phyloP scores from a whole-genome alignment of 176 grass and related monocot genomes.

The Hordeum marinum region DNA sequence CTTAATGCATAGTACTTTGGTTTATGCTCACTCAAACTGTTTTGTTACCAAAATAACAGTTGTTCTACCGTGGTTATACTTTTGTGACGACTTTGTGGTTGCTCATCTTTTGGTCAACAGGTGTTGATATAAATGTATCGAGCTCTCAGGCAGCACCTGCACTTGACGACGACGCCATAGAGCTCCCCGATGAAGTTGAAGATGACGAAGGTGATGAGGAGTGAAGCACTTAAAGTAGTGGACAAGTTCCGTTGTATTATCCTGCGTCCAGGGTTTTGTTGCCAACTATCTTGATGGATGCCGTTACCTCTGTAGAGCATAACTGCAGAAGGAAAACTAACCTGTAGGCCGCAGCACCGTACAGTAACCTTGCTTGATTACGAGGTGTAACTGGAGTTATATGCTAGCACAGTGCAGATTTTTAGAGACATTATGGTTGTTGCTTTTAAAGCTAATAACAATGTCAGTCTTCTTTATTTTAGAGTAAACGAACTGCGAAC shows the following conservation, averaged over 20 bases:
- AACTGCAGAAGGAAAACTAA: slow-evolving; percentile 6
- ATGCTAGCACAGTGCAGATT: not conserved
- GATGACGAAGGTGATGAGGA: slow-evolving; percentile 34
- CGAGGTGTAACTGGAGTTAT: not conserved
- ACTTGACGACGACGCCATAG: slow-evolving; percentile 33
- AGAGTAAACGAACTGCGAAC: not conserved
- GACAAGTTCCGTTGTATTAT: not conserved
- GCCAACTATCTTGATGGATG: not conserved
- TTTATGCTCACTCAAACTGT: not conserved
- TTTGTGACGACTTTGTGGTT: slow-evolving; percentile 5
- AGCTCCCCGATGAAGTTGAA: slow-evolving; percentile 51
- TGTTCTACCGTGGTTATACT: not conserved
- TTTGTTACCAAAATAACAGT: not conserved
- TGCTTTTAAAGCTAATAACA: not conserved
- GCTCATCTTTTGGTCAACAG: slow-evolving; percentile 10
- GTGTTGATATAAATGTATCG: slow-evolving; percentile 1
- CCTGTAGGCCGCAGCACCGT: not conserved
- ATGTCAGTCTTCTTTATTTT: not conserved
- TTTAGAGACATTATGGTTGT: not conserved
- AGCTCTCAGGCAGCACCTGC: slow-evolving; percentile 17
- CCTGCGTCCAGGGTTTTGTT: not conserved
- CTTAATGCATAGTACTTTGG: not conserved
- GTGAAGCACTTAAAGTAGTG: not conserved
- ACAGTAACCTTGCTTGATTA: not conserved
- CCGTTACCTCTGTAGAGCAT: not conserved